Base-by-base conservation (phyloP, 2,329 filamentous ascomycete genomes). In the Cucurbitaria berberidis region DNA sequence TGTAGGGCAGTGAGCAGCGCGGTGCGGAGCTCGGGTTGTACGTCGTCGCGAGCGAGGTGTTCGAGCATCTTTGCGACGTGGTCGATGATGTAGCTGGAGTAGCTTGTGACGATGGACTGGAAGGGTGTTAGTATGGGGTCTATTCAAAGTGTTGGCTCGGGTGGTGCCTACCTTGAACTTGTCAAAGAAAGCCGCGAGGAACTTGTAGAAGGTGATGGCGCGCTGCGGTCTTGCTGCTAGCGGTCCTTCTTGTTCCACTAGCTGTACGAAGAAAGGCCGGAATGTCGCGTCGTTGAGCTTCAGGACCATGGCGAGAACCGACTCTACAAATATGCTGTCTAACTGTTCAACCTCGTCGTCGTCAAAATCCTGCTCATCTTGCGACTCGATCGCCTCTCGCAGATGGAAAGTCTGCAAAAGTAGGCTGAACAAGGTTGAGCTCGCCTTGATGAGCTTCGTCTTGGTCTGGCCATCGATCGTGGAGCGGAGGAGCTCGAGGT, bases 261-360 rank as follows among this genome's bases (percentile, higher is more conserved):
- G 79, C 60, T 89, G 86, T 15, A 87, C 83, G 78, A 98, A 99
- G 58, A 99, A 86, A 0, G 95, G 96, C 11, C 93, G 84, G 85
- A 99, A 99, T 0, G 89, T 86, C 0, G 89, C 88, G 71, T 99
- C 95, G 76, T 97, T 98, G 57, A 99, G 84, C 80, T 98, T 98
- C 80, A 96, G 91, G 48, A 96, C 89, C 87, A 97, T 95, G 75
- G 91, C 90, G 53, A 99, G 84, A 0, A 88, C 85, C 11, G 89
- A 86, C 9, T 88, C 84, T 69, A 91, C 89, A 61, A 90, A 59
- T 1, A 81, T 79, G 1, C 79, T 77, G 70, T 96, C 91, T 11
- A 91, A 79, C 36, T 81, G 79, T 18, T 80, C 75, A 5, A 90
- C 73, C 39, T 83, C 77, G 13, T 82, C 76, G 15, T 80, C 68